phyloP scores from a whole-genome alignment of 176 grass and related monocot genomes.

The Avena eriantha region DNA sequence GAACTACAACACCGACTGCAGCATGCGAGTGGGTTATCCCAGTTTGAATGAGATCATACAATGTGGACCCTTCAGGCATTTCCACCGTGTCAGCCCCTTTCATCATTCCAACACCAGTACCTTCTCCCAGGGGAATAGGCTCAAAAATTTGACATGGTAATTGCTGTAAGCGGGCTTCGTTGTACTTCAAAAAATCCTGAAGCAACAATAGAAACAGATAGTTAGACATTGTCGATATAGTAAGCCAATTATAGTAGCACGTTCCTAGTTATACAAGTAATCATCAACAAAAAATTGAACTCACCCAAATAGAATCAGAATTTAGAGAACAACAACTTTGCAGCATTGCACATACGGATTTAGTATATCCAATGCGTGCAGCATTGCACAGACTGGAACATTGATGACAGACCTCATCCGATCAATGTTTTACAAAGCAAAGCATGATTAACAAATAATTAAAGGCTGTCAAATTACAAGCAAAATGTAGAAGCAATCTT shows the following conservation, averaged over 20 bases:
- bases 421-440: neutral
- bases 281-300: constrained; percentile 10
- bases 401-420: neutral
- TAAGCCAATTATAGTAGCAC: neutral
- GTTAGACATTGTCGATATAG: neutral
- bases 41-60: constrained; percentile 99
- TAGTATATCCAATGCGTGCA: neutral
- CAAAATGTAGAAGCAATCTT: constrained; percentile 31
- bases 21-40: constrained; percentile 85
- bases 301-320: neutral
- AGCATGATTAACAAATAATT: neutral
- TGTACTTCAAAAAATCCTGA: constrained; percentile 97
- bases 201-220: constrained; percentile 22
- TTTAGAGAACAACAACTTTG: neutral
- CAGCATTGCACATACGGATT: neutral
- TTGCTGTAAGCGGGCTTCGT: constrained; percentile 68
- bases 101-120: constrained; percentile 88
- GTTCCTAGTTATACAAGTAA: neutral
- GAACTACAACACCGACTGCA: constrained; percentile 78
- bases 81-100: constrained; percentile 80
- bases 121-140: constrained; percentile 90
- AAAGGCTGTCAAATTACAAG: constrained; percentile 12
- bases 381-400: neutral
- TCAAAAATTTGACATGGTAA: constrained; percentile 87
- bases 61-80: constrained; percentile 93